A percentile compares a stretch with the other conserved stretches of the same genome.
Evolutionary conservation across 1,284 basidiomycete genomes (phyloP).

Genomic region (Apiotrichum gracile): DNA sequence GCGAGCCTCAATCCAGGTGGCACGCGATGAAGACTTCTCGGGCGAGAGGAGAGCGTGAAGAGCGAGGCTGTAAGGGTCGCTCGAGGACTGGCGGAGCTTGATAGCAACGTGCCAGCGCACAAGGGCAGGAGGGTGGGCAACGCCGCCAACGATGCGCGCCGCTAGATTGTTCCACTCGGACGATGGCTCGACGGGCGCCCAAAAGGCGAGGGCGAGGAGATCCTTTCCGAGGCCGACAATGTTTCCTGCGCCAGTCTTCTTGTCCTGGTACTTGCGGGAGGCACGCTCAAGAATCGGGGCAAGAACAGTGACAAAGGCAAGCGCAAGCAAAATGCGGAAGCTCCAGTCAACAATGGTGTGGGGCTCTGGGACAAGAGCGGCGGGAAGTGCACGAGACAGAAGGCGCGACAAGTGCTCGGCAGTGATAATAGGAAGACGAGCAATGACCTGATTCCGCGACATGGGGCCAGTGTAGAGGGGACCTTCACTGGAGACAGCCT

Average conservation of each 20-base stretch:
- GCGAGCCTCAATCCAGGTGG: slow-evolving; percentile 35
- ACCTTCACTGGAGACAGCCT: neutral
- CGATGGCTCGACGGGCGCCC: slow-evolving; percentile 1
- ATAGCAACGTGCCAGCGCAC: slow-evolving; percentile 26
- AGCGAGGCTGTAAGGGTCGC: slow-evolving; percentile 32
- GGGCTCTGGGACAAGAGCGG: slow-evolving; percentile 23
- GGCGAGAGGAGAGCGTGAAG: slow-evolving; percentile 36
- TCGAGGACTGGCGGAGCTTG: slow-evolving; percentile 24
- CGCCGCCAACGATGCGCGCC: slow-evolving; percentile 28
- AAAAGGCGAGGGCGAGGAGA: slow-evolving; percentile 8
- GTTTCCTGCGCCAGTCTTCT: slow-evolving; percentile 17
- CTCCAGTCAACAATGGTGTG: slow-evolving; percentile 37
- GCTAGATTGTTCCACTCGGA: slow-evolving; percentile 25
- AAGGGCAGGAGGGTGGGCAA: slow-evolving; percentile 18
- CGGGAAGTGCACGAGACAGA: slow-evolving; percentile 26
- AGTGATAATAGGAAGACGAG: slow-evolving; percentile 35
- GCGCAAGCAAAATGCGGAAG: slow-evolving; percentile 32
- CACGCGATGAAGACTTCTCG: slow-evolving; percentile 14
- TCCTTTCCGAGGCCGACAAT: slow-evolving; percentile 18
- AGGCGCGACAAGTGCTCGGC: slow-evolving; percentile 41
- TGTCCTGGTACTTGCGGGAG: slow-evolving; percentile 13
- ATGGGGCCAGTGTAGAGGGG: slow-evolving; percentile 3
- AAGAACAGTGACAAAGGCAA: slow-evolving; percentile 24
- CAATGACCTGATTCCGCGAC: slow-evolving; percentile 28
- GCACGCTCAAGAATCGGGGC: slow-evolving; percentile 22